A percentile compares a stretch with the other conserved stretches of the same genome.
These are phyloP conservation scores for Daedaleopsis sinensis DNA, from an alignment of 768 basidiomycete genomes.

Conservation along the genomic window DNA sequence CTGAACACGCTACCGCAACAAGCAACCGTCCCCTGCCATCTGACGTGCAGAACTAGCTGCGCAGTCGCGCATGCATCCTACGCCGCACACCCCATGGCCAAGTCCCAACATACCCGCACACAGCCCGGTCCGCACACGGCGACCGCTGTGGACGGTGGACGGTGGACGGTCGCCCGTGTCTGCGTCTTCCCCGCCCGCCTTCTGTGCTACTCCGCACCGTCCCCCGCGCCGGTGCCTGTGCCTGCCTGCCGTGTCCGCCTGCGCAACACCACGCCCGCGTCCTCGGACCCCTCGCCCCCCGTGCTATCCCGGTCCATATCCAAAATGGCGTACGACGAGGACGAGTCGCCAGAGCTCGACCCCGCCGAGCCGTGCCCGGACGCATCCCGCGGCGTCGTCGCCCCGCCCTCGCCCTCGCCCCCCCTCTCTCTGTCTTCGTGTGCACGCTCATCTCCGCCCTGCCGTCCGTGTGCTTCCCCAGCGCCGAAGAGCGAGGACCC, in stretches of 20 bases:
- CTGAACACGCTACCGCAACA: conserved; percentile 18
- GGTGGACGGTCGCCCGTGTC: too few relatives aligned
- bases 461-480: not conserved
- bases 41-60: conserved; percentile 2
- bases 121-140: not conserved
- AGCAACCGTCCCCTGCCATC: conserved; percentile 14
- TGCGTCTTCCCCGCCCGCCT: not conserved
- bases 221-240: conserved; percentile 11
- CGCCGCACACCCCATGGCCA: not conserved
- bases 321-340: conserved; percentile 28
- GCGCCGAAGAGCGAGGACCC: not conserved
- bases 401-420: conserved; percentile 2
- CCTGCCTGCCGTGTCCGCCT: conserved; percentile 22
- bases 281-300: conserved; percentile 23
- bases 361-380: conserved; percentile 14
- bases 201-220: conserved; percentile 15
- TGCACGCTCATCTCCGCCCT: not conserved
- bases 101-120: not conserved
- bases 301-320: conserved; percentile 30
- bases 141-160: too few relatives aligned
- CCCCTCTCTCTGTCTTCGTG: conserved; percentile 4
- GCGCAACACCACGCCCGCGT: conserved; percentile 25
- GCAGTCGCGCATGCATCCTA: not conserved
- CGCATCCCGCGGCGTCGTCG: conserved; percentile 13
- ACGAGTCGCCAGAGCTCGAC: conserved; percentile 27